Evolutionary conservation across 192 early-diverging fungal species (phyloP).

Genomic region (Hyaloraphidium curvatum): DNA sequence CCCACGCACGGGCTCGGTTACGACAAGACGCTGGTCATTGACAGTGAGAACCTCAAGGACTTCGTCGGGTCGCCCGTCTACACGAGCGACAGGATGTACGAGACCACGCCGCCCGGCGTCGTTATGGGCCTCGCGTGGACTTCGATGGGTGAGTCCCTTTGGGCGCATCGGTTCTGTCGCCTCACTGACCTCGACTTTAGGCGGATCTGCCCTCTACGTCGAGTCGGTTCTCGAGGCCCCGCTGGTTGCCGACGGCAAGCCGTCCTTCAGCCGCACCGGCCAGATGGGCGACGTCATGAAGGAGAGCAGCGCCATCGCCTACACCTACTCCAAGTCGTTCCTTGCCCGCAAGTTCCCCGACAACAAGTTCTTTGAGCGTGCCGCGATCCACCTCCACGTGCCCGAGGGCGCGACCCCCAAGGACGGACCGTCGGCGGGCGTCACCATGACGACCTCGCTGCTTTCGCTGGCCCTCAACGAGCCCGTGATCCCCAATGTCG

Average conservation of each 20-base stretch:
- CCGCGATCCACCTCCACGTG: conserved; percentile 81
- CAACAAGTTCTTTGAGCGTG: conserved; percentile 81
- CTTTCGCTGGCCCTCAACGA: conserved; percentile 74
- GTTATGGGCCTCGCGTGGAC: conserved; percentile 99
- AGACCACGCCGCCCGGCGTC: conserved; percentile 74
- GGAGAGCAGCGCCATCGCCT: conserved; percentile 84
- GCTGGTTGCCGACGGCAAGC: conserved; percentile 32
- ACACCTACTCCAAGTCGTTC: conserved; percentile 84
- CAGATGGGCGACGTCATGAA: conserved; percentile 99
- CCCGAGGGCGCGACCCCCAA: conserved; percentile 96
- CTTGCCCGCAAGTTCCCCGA: conserved; percentile 52
- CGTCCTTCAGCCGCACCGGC: conserved; percentile 66
- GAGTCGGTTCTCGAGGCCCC: conserved; percentile 79
- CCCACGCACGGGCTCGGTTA: conserved; percentile 25
- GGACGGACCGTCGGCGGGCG: conserved; percentile 91
- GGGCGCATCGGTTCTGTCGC: neutral
- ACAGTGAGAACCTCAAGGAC: conserved; percentile 55
- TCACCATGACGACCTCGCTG: conserved; percentile 88
- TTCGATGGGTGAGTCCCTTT: conserved; percentile 48
- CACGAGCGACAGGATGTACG: conserved; percentile 79
- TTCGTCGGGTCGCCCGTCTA: conserved; percentile 84
- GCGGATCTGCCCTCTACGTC: conserved; percentile 82
- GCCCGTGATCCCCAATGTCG: conserved; percentile 55
- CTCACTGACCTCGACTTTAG: conserved; percentile 12
- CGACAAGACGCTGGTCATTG: conserved; percentile 43